Evolutionary conservation across 1,284 basidiomycete species (phyloP), one percentile per base, ranked within the genome.

Genomic region (Cerioporus squamosus): DNA sequence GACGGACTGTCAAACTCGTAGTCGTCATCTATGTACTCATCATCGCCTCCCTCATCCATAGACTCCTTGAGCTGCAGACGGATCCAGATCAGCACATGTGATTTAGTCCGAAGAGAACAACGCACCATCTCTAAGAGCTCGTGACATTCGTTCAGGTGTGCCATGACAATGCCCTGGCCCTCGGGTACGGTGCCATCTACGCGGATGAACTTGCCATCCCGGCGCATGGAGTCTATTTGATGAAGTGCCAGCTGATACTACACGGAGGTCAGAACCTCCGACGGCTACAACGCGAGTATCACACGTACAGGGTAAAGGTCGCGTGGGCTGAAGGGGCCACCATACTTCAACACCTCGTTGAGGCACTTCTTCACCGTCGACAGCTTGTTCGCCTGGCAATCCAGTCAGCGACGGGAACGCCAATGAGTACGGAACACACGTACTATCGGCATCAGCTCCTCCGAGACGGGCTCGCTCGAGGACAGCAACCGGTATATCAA

Each of bases 381-480:
- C 2, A 97, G 77, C 71, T 97, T 97, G 79, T 97, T 97, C 8
- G 94, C 93, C 93, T 95, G 40, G 22, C 29, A 24, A 6, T 20
- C 23, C 3, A 10, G 26, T 51, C 18, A 62, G 14, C 53, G 46
- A 42, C 36, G 3, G 9, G 26, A 36, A 23, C 23, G 44, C 38
- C 10, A 23, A 24, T 17, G 31, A 10, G 42, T 20, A 33, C 10
- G 20, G 7, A 40, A 7, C 2, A 9, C 33, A 57, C 48, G 61
- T 68, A 97, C 97, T 58, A 98, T 87, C 6, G 96, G 96, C 91
- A 97, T 97, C 31, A 98, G 79, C 74, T 98, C 96, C 73, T 98
- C 96, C 0, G 95, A 97, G n/a, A 99, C 95, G 0, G 97, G 97
- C 76, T 98, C 97, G 56, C 93, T 95, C n/a, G 95, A 96, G 23